Base-by-base conservation (phyloP, 306 rosid genomes). In the Ammopiptanthus mongolicus region DNA sequence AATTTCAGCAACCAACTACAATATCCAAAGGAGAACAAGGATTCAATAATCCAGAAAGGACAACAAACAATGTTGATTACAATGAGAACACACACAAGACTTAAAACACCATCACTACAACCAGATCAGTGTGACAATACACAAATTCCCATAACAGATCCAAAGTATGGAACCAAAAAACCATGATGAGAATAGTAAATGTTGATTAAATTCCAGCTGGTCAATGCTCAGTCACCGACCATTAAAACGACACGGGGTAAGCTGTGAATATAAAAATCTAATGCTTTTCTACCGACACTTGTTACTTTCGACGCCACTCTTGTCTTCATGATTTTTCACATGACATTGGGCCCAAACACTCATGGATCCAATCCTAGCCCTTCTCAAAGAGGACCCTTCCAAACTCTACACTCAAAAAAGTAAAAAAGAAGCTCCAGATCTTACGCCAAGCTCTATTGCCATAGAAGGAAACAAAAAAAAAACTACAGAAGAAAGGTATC, bases 331-430 rank as follows among this genome's bases (percentile, higher is more conserved):
- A 61, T 61, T 61, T 25, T 73, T 76, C 86, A 87, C 88, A 84
- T 76, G 86, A 68, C 47, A 46, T 55, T 70, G 83, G 80, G 87
- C 84, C 87, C 86, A 65, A 78, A 41, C 14, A 74, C 61, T 62
- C 15, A 50, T 25, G 64, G 46, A 71, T 74, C 51, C 18, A 22
- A 29, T 74, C 51, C 18, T 17, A 29, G 68, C 79, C 81, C 18
- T 46, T 14, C 17, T 13, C 52, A 13, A 14, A 46, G 52, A 44
- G 11, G 34, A 17, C 18, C 5, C 73, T 57, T 37, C 46, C 71
- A 44, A 31, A 22, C 69, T 51, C 60, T 44, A 64, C 21, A 75
- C 37, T 55, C 44, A 63, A 28, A 67, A 74, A 65, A 33, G 52
- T 33, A 53, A 44, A 63, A 78, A 34, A 42, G 69, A 50, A 70